phyloP scores from a whole-genome alignment of 2,329 filamentous ascomycete genomes.

The Pseudogymnoascus sp. region DNA sequence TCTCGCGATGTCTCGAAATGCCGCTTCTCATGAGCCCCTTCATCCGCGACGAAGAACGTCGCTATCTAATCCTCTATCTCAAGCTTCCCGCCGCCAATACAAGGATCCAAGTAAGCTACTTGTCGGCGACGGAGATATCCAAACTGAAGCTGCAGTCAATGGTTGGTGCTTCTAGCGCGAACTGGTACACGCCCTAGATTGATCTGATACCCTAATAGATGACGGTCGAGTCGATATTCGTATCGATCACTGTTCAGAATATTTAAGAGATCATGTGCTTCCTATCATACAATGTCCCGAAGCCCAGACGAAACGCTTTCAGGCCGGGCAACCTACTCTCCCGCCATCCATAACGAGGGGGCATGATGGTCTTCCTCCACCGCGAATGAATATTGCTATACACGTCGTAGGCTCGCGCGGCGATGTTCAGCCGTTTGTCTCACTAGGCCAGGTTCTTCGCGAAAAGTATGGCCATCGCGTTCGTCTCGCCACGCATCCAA shows the following conservation, averaged over 20 bases:
- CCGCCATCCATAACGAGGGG: constrained; percentile 63
- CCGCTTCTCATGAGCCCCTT: no score
- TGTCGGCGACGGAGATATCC: no score
- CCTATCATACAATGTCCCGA: constrained; percentile 54
- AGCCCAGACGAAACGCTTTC: constrained; percentile 44
- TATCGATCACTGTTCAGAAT: constrained; percentile 62
- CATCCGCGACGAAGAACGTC: no score
- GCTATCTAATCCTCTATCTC: no score
- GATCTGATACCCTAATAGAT: constrained; percentile 34
- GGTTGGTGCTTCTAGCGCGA: no score
- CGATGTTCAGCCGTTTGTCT: constrained; percentile 70
- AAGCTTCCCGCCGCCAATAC: no score
- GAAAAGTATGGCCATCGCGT: constrained; percentile 63
- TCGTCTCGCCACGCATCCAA: constrained; percentile 64
- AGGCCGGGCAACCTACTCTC: constrained; percentile 54
- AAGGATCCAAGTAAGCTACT: no score
- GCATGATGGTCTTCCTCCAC: constrained; percentile 50
- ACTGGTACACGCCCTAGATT: constrained; percentile 2
- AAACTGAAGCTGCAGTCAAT: not conserved
- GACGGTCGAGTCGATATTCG: constrained; percentile 75
- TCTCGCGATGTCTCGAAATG: no score
- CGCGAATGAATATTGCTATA: constrained; percentile 26
- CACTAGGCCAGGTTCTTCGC: constrained; percentile 58
- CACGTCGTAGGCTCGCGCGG: constrained; percentile 69
- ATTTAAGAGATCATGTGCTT: constrained; percentile 59